phyloP scores from a whole-genome alignment of 805 yeast genomes.

The Jamesozyma rosinii region DNA sequence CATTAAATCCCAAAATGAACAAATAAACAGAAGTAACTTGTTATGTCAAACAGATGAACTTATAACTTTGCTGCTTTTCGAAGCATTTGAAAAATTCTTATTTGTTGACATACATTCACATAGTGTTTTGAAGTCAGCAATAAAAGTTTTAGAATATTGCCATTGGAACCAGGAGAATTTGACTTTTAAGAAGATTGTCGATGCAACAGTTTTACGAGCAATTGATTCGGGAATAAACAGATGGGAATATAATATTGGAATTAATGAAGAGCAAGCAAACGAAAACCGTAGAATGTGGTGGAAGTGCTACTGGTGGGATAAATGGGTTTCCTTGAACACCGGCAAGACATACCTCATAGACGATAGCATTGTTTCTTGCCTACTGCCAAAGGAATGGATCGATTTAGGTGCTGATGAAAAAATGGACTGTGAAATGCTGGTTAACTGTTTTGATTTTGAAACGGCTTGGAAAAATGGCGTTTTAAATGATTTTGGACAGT shows the following conservation, averaged over 20 bases:
- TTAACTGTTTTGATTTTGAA: constrained; percentile 4
- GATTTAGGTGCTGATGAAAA: constrained; percentile 9
- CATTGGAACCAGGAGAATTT: neutral
- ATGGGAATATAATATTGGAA: constrained; percentile 14
- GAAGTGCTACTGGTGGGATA: constrained; percentile 16
- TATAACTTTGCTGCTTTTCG: neutral
- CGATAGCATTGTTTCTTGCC: constrained; percentile 5
- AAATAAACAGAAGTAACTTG: neutral
- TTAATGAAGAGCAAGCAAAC: constrained; percentile 9
- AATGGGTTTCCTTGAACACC: constrained; percentile 9
- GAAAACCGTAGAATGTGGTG: constrained; percentile 11
- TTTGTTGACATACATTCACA: neutral
- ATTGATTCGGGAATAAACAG: constrained; percentile 6
- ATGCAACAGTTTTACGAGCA: neutral
- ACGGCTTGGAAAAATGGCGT: neutral
- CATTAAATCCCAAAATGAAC: too few species aligned
- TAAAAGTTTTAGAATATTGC: neutral
- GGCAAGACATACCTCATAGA: constrained; percentile 9
- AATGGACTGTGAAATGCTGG: constrained; percentile 8
- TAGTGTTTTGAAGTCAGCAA: neutral
- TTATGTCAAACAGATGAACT: neutral
- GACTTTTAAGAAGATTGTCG: neutral
- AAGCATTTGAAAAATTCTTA: neutral
- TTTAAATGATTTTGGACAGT: constrained; percentile 2
- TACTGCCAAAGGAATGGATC: constrained; percentile 11